phyloP scores from a whole-genome alignment of 208 protist genomes.

The Leishmania arabica region DNA sequence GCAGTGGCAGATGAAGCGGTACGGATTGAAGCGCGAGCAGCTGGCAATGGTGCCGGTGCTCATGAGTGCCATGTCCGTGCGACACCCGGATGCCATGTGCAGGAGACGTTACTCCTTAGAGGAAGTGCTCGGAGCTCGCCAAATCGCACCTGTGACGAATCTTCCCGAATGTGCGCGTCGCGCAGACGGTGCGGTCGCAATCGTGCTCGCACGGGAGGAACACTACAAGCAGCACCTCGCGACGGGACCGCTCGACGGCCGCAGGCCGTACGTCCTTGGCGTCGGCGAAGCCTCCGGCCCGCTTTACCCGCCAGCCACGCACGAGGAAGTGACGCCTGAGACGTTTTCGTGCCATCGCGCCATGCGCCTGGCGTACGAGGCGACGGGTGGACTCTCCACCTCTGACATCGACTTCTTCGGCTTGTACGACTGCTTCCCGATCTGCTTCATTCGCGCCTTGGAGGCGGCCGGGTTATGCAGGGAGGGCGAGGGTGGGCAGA shows the following conservation, averaged over 20 bases:
- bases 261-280: slow-evolving; percentile 43
- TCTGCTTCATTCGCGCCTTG: slow-evolving; percentile 75
- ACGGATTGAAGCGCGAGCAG: slow-evolving; percentile 69
- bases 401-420: slow-evolving; percentile 81
- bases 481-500: slow-evolving; percentile 59
- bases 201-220: slow-evolving; percentile 57
- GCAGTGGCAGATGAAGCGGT: slow-evolving; percentile 72
- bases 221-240: slow-evolving; percentile 43
- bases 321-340: slow-evolving; percentile 52
- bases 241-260: neutral
- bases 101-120: slow-evolving; percentile 43
- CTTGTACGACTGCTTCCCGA: slow-evolving; percentile 85
- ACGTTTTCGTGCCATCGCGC: slow-evolving; percentile 67
- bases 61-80: slow-evolving; percentile 62
- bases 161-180: slow-evolving; percentile 69
- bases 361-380: slow-evolving; percentile 47
- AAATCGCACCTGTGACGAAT: slow-evolving; percentile 56
- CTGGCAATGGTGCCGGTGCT: slow-evolving; percentile 78
- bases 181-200: slow-evolving; percentile 63
- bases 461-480: slow-evolving; percentile 62
- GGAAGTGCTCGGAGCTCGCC: slow-evolving; percentile 43
- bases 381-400: slow-evolving; percentile 42
- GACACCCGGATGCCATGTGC: slow-evolving; percentile 74
- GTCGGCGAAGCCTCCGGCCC: slow-evolving; percentile 68
- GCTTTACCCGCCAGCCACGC: slow-evolving; percentile 55